Base-by-base conservation (phyloP, 2,329 filamentous ascomycete species). In the Pseudogymnoascus sp. region DNA sequence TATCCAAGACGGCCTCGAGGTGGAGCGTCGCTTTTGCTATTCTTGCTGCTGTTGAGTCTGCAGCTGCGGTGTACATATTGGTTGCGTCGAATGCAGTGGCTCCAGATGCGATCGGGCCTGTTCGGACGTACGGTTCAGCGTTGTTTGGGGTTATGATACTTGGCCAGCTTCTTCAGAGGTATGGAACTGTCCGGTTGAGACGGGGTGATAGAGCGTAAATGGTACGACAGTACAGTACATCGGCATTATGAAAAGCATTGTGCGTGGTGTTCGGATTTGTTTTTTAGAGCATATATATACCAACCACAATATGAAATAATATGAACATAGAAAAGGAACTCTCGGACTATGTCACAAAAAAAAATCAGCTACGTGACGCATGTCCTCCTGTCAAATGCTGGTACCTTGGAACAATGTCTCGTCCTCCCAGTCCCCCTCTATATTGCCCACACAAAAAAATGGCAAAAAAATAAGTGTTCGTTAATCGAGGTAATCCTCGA, bases 401-500 rank as follows among this genome's bases (percentile, higher is more conserved):
- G 6, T 1, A n/a, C 16, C 39, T 8, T 21, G 16, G 6, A 49
- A 29, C 43, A 29, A 29, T 49, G 23, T 49, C 43, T 49, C 43
- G 14, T n/a, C 23, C 21, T 23, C 39, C 19, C 8, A 21, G 6
- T 6, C 6, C 23, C 6, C 23, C 14, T 14, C 12, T 21, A 29
- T 14, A 29, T 12, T 23, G 2, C 37, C 21, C 43, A 6, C 45
- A 23, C 31, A 61, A 52, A 33, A 33, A 33, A 33, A 11, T 14
- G 10, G 38, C 39, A 64, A 63, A 62, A 64, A 63, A 62, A 60
- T 55, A 49, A 29, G 61, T 63, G 52, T 45, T 64, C 62, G 14
- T 63, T 63, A 60, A 60, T 62, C 55, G 26, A 37, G 52, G 63
- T 64, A 37, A 23, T 60, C 63, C 52, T 37, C 38, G 41, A 64